Evolutionary conservation across 805 yeast species (phyloP), one percentile per base, ranked within the genome.

Genomic region (Metschnikowia baotianmanensis): DNA sequence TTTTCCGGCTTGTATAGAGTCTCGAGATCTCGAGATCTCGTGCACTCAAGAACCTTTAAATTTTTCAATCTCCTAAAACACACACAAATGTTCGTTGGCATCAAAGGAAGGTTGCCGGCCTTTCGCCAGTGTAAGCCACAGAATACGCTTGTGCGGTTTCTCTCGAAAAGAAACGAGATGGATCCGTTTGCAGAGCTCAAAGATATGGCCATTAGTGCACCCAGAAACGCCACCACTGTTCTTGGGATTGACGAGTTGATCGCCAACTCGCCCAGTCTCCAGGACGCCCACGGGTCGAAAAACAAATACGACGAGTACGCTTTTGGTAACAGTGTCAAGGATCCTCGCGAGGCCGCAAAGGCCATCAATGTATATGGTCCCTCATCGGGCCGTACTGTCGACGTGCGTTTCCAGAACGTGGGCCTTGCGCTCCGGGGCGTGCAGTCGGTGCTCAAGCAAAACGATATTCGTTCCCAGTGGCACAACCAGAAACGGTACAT

Each of bases 321-420:
- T 8, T 50, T 56, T 26, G 60, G 58, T 2, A 35, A 43, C 34
- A 36, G 46, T 27, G 47, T 49, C 12, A 52, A 53, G 27, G 55
- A 57, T 41, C 63, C 63, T 4, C 50, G 70, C 27, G 71, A 65
- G 29, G 63, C 62, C n/a, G 72, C 72, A 37, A 63, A 58, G 41
- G 52, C 54, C 33, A 55, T 65, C 31, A 53, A 57, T 39, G 52
- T 76, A 11, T 68, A 73, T 1, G 85, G 83, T 3, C 73, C 77
- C 10, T 53, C 63, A 16, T 81, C 84, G 0, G 89, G 89, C 11
- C 73, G 87, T 56, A 69, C 80, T 4, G 72, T 79, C 3, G 71
- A 63, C 27, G 67, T 69, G 2, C 64, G 64, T 41, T 67, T 65
- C 22, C 63, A 63, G 38, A 71, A 74, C 45, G 56, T 76, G 3